Evolutionary conservation across 305 asterid species (phyloP), one percentile per base, ranked within the genome.

Genomic region (Fraxinus angustifolia): DNA sequence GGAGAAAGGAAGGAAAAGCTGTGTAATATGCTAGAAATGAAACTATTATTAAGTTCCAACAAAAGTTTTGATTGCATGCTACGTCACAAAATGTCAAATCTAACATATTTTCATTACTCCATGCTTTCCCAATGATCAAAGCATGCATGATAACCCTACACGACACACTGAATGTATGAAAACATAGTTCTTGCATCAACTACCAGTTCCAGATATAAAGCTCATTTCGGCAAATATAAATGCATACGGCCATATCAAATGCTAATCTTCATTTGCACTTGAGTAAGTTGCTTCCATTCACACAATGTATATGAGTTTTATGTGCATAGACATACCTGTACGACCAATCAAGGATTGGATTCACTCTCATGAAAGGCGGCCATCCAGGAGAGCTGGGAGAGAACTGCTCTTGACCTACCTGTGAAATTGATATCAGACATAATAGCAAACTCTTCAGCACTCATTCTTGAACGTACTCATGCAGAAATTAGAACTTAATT

Each of bases 301-400:
- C 26, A 53, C 26, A 53, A 53, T 53, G 26, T 53, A n/a, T 53
- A 53, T 10, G 28, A 17, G 65, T 56, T 56, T 17, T 56, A 56
- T n/a, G 10, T 6, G 11, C 26, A n/a, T 56, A 67, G 58, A 84
- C 82, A 19, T 3, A 91, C 99, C 97, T 94, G 91, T 94, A 96
- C 30, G 98, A 96, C 98, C 99, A 94, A 88, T 94, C 99, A 91
- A 94, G 86, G 78, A 96, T 92, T 86, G 99, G 99, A 86, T 96
- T 96, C 89, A 96, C 96, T 90, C 98, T 92, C 99, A 96, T 96
- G 88, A 96, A 94, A 86, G 98, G 89, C 19, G 99, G 98, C 98
- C 98, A 94, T 75, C 98, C 98, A 72, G 97, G 97, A 45, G 98
- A 92, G 89, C 99, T 96, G 4, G 98, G 98, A 72, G 98, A 93